phyloP scores from a whole-genome alignment of 352 stramenopile genomes.

The Pythium plurisporium region DNA sequence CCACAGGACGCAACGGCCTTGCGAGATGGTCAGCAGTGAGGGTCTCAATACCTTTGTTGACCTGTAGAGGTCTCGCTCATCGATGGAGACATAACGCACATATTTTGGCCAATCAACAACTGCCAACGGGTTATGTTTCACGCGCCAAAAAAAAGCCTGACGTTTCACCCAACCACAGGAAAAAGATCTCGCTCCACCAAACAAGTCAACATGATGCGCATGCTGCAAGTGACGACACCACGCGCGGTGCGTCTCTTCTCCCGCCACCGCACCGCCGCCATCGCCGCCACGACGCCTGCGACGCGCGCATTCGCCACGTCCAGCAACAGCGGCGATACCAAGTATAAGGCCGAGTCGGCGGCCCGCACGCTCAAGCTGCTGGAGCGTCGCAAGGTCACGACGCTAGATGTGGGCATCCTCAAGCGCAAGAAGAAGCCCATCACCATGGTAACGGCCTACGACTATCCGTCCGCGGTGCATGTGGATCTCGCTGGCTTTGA shows the following conservation, averaged over 20 bases:
- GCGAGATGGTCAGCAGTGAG: too few species aligned
- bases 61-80: too few species aligned
- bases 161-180: too few species aligned
- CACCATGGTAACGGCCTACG: constrained; percentile 99
- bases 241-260: too few species aligned
- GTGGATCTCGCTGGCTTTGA: constrained; percentile 98
- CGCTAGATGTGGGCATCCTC: constrained; percentile 77
- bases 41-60: too few species aligned
- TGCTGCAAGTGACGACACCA: neutral
- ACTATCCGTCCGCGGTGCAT: constrained; percentile 96
- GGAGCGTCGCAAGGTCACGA: constrained; percentile 82
- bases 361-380: constrained; percentile 80
- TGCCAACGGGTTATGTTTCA: too few species aligned
- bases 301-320: constrained; percentile 5
- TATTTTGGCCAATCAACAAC: too few species aligned
- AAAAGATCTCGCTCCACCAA: too few species aligned
- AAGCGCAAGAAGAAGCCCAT: constrained; percentile 96
- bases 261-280: neutral
- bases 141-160: too few species aligned
- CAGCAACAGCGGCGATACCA: constrained; percentile 17
- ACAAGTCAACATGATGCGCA: neutral
- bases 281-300: neutral
- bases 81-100: too few species aligned
- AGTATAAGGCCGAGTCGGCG: constrained; percentile 49
- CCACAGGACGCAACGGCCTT: too few species aligned